A percentile compares a stretch with the other conserved stretches of the same genome.
Conservation (phyloP, 1,139 yeast genomes). For the Spencermartinsiella ligniputridi region DNA sequence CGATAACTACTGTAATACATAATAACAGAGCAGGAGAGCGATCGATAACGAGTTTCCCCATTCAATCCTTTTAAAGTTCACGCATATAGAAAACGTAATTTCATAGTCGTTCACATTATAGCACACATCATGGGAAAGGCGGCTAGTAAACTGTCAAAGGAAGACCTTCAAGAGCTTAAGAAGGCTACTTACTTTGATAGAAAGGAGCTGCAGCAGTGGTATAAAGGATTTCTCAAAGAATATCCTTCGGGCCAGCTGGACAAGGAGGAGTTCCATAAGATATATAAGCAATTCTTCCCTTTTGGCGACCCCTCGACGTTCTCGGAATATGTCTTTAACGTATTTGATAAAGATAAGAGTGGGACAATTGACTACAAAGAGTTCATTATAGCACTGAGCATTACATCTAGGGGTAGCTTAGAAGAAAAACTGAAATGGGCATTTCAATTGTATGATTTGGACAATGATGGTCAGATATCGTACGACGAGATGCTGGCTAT, state of each 20-base stretch:
- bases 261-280: slow-evolving; percentile 83
- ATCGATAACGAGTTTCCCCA: too few species aligned
- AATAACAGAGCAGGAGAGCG: too few species aligned
- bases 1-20: too few species aligned
- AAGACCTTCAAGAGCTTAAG: slow-evolving; percentile 78
- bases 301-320: slow-evolving; percentile 96
- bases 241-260: slow-evolving; percentile 89
- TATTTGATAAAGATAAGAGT: slow-evolving; percentile 77
- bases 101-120: too few species aligned
- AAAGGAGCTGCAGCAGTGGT: slow-evolving; percentile 96
- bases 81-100: too few species aligned
- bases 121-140: slow-evolving; percentile 78
- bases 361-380: slow-evolving; percentile 90
- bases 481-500: slow-evolving; percentile 77
- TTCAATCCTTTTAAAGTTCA: too few species aligned
- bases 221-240: slow-evolving; percentile 89
- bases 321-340: slow-evolving; percentile 82
- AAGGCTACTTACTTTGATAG: slow-evolving; percentile 89
- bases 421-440: slow-evolving; percentile 84
- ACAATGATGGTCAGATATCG: slow-evolving; percentile 67
- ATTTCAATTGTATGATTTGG: slow-evolving; percentile 79
- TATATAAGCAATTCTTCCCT: slow-evolving; percentile 95
- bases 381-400: slow-evolving; percentile 81
- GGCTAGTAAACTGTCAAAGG: slow-evolving; percentile 87
- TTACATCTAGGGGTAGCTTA: slow-evolving; percentile 81